Evolutionary conservation across 1,284 basidiomycete species (phyloP).

Genomic region (Cutaneotrichosporon cavernicola): DNA sequence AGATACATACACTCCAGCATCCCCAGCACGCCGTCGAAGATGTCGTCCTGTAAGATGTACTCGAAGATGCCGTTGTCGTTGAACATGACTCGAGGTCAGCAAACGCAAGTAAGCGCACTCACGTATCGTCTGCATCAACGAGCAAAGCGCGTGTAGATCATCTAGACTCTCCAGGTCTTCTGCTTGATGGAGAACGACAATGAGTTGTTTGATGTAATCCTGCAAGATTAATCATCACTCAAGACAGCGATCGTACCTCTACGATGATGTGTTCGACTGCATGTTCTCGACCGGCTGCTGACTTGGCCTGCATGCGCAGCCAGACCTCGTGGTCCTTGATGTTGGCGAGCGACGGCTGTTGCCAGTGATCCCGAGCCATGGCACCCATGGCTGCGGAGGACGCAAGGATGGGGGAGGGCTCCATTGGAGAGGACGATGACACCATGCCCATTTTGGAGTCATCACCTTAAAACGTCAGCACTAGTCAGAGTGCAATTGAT

Average conservation of each 20-base stretch:
- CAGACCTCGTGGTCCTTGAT: constrained; percentile 48
- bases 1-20: constrained; percentile 87
- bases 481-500: background rate
- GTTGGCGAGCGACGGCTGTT: constrained; percentile 42
- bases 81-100: constrained; percentile 69
- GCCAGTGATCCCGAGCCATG: constrained; percentile 31
- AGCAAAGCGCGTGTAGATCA: constrained; percentile 85
- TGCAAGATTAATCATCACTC: constrained; percentile 40
- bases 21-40: constrained; percentile 88
- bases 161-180: constrained; percentile 89
- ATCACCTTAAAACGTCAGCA: constrained; percentile 31
- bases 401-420: constrained; percentile 41
- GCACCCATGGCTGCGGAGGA: constrained; percentile 17
- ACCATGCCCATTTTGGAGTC: constrained; percentile 31
- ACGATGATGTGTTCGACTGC: constrained; percentile 70
- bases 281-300: constrained; percentile 61
- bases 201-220: constrained; percentile 85
- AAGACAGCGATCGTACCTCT: constrained; percentile 31
- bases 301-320: constrained; percentile 47
- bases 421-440: constrained; percentile 46
- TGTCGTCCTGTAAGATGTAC: constrained; percentile 87
- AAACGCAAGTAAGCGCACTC: constrained; percentile 51
- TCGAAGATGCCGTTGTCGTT: constrained; percentile 96
- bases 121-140: constrained; percentile 93
- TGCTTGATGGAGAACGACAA: constrained; percentile 78